Evolutionary conservation across 2,329 filamentous ascomycete genomes (phyloP), one percentile per base, ranked within the genome.

Genomic region (Bipolaris sorokiniana): DNA sequence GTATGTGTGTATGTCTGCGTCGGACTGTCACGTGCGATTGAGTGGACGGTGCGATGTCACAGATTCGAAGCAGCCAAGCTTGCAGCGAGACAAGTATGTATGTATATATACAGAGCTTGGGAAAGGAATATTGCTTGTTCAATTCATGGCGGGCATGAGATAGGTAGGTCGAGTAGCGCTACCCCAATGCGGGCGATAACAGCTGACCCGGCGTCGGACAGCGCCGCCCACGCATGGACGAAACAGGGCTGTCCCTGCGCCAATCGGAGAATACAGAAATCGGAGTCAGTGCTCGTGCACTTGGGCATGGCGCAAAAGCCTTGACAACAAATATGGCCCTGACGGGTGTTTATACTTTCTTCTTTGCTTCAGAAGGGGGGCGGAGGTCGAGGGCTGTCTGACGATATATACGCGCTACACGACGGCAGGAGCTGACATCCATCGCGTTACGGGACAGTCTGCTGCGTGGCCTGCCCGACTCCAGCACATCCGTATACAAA

Each of bases 151-250:
- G 34, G 56, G 59, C 46, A 54, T 59, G 52, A 51, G 58, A 54
- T 38, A 51, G 40, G 49, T 48, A 54, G 44, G 45, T 53, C 23
- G 13, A 37, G 28, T 5, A 37, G 34, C 45, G n/a, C 42, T 42
- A 41, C 49, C 34, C 54, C 41, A 37, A 36, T 34, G 38, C 51
- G 48, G 56, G 56, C 59, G 56, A 56, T 59, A 61, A 58, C 52
- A 54, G 20, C 38, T 41, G 23, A 33, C 23, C 33, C 16, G 48
- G 18, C 20, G 28, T 48, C 59, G 59, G 59, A 54, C 59, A 48
- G 41, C 56, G 59, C 56, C 56, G 59, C 51, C 23, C 26, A 34
- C 22, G 36, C 42, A 51, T 48, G 51, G 47, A 37, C 34, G 41
- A 42, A 28, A 20, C 52, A n/a, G 18, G 53, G 49, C 42, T 34